Percentiles rank a stretch among this genome's conserved stretches.
phyloP scores from a whole-genome alignment of 305 asterid species.

The Fraxinus baroniana region DNA sequence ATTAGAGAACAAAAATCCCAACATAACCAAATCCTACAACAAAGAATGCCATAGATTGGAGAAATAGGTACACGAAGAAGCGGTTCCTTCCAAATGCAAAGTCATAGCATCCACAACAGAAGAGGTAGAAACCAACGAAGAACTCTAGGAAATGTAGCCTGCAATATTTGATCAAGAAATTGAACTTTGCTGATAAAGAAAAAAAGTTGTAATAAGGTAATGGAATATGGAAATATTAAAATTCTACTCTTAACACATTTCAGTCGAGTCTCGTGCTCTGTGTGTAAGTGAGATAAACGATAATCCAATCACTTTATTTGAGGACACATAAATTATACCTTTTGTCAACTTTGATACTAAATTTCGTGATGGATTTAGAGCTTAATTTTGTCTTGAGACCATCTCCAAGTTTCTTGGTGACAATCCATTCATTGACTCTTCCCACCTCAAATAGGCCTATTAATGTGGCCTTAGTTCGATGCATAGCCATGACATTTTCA shows the following conservation, averaged over 20 bases:
- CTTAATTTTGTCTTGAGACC: not conserved
- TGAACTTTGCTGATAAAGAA: not conserved
- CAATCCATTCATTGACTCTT: not conserved
- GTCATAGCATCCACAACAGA: slow-evolving; percentile 33
- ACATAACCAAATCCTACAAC: slow-evolving; percentile 34
- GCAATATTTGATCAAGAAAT: not conserved
- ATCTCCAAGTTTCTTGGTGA: not conserved
- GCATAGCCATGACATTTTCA: not conserved
- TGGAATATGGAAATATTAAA: not conserved
- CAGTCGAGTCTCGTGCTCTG: not conserved
- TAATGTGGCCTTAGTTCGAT: not conserved
- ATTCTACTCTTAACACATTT: not conserved
- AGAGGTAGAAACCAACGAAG: slow-evolving; percentile 26
- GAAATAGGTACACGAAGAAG: slow-evolving; percentile 30
- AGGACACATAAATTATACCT: not conserved
- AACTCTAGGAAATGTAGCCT: slow-evolving; percentile 51
- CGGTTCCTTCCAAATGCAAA: slow-evolving; percentile 28
- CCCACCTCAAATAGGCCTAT: not conserved
- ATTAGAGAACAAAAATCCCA: slow-evolving; percentile 28
- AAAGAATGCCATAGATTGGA: slow-evolving; percentile 31
- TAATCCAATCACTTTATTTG: not conserved
- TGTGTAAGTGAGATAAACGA: not conserved
- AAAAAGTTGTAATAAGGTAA: not conserved
- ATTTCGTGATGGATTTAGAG: not conserved
- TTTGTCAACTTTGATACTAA: not conserved